phyloP scores from a whole-genome alignment of 345 rosid species.

The Melastoma malabathricum region DNA sequence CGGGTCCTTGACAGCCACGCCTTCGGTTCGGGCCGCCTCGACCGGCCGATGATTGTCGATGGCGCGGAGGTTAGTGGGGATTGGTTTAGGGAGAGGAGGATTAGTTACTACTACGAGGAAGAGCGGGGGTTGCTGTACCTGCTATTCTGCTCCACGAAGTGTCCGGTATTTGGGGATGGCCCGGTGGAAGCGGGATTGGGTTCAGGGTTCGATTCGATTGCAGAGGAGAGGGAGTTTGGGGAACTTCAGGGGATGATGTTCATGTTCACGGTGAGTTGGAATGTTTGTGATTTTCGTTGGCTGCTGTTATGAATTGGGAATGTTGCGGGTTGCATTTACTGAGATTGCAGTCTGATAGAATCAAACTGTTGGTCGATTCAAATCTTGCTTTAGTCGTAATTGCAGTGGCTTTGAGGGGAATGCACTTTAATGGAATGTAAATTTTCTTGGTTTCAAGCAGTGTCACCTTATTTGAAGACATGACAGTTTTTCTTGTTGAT shows the following conservation, averaged over 20 bases:
- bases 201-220: conserved; percentile 29
- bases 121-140: conserved; percentile 54
- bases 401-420: no score
- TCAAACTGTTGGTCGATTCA: no score
- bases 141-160: conserved; percentile 46
- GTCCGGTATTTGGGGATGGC: conserved; percentile 25
- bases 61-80: conserved; percentile 26
- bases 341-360: no score
- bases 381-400: no score
- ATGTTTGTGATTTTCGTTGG: neutral
- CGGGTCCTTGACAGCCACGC: conserved; percentile 42
- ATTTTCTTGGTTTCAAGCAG: no score
- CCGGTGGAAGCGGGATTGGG: conserved; percentile 6
- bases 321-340: neutral
- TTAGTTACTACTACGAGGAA: conserved; percentile 52
- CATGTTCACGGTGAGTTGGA: conserved; percentile 71
- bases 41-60: conserved; percentile 20
- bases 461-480: no score
- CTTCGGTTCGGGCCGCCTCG: conserved; percentile 54
- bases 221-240: conserved; percentile 57
- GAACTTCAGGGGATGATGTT: conserved; percentile 79
- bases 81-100: conserved; percentile 55
- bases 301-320: neutral
- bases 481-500: no score
- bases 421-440: no score